Percentiles rank a stretch among this genome's conserved stretches.
Conservation (phyloP, 2,329 filamentous ascomycete genomes). For the Scedosporium minutisporum region DNA sequence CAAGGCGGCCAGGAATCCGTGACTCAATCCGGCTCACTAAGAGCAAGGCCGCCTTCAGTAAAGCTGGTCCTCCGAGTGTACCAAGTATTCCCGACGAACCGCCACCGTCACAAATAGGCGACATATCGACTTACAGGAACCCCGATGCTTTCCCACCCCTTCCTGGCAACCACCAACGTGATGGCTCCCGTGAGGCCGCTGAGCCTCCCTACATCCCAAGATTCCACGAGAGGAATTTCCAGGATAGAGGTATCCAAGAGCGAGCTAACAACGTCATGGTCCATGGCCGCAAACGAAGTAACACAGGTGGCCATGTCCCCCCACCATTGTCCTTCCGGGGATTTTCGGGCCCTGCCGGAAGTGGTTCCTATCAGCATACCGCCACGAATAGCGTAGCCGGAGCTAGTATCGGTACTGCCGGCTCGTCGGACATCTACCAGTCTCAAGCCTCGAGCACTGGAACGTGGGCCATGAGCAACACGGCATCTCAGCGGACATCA, state of each 20-base stretch:
- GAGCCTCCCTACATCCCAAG: slow-evolving; percentile 65
- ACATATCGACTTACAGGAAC: slow-evolving; percentile 24
- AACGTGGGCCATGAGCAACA: slow-evolving; percentile 34
- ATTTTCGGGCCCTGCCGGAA: slow-evolving; percentile 52
- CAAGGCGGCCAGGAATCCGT: slow-evolving; percentile 53
- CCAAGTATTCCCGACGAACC: slow-evolving; percentile 45
- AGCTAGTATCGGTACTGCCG: slow-evolving; percentile 46
- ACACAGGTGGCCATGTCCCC: slow-evolving; percentile 67
- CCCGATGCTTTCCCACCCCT: slow-evolving; percentile 29
- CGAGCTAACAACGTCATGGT: slow-evolving; percentile 35
- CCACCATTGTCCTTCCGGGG: slow-evolving; percentile 68
- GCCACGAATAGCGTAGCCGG: slow-evolving; percentile 48
- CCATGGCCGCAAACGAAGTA: slow-evolving; percentile 81
- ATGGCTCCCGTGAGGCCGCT: slow-evolving; percentile 49
- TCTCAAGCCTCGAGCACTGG: slow-evolving; percentile 28
- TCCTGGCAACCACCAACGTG: slow-evolving; percentile 32
- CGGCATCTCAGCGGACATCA: slow-evolving; percentile 34
- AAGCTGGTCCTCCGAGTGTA: slow-evolving; percentile 36
- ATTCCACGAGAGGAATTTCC: slow-evolving; percentile 32
- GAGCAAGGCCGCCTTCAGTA: slow-evolving; percentile 33
- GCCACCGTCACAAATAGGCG: slow-evolving; percentile 26
- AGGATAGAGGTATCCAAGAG: slow-evolving; percentile 23
- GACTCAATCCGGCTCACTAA: slow-evolving; percentile 90
- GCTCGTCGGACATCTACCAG: slow-evolving; percentile 52
- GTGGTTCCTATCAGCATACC: slow-evolving; percentile 31